Percentiles rank a stretch among this genome's conserved stretches.
phyloP scores from a whole-genome alignment of 306 rosid genomes.

The Arachis stenosperma region DNA sequence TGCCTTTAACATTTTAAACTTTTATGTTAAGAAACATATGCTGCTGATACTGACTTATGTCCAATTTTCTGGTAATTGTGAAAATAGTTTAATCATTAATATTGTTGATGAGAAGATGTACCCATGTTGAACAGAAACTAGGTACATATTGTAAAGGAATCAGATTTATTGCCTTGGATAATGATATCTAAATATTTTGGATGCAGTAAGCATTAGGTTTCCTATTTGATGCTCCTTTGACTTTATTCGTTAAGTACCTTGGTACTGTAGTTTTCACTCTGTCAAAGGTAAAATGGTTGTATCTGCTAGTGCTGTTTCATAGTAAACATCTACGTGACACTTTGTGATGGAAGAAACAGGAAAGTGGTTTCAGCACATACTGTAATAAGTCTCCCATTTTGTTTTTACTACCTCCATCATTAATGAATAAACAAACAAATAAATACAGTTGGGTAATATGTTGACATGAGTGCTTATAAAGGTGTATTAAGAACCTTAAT shows the following conservation, averaged over 20 bases:
- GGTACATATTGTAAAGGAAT: not conserved
- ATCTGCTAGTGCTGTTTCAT: not conserved
- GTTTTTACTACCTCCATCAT: constrained; percentile 11
- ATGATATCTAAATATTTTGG: constrained; percentile 16
- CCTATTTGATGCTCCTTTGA: not conserved
- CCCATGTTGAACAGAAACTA: not conserved
- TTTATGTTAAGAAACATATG: not conserved
- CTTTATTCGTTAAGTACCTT: constrained; percentile 18
- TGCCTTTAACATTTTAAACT: not conserved
- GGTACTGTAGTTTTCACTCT: constrained; percentile 13
- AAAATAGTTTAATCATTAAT: not conserved
- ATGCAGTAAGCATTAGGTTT: not conserved
- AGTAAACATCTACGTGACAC: not conserved
- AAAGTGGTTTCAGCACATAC: constrained; percentile 11
- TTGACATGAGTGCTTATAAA: not conserved
- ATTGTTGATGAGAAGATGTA: not conserved
- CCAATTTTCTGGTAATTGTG: not conserved
- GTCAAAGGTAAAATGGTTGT: not conserved
- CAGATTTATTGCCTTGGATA: not conserved
- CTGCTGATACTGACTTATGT: not conserved
- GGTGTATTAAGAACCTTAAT: not conserved
- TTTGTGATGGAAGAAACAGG: constrained; percentile 15
- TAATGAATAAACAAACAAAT: not conserved
- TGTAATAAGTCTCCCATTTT: constrained; percentile 13
- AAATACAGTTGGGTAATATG: not conserved